These are phyloP conservation scores for Fusarium papillatum DNA, from an alignment of 2,329 filamentous ascomycete genomes.

Conservation along the genomic window DNA sequence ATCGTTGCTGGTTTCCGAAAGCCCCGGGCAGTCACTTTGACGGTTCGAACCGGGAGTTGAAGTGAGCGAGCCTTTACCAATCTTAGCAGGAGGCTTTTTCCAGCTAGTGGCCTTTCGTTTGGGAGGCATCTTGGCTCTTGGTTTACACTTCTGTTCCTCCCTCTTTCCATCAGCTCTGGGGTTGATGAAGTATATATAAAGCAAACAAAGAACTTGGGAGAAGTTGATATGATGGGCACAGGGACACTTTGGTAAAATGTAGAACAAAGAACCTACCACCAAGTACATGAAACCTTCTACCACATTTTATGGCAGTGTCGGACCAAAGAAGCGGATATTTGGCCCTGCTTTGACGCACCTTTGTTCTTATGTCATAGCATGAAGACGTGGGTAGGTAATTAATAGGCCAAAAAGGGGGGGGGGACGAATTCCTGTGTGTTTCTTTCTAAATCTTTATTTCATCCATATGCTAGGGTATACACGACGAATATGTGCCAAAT, in stretches of 20 bases:
- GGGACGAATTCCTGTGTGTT: not conserved
- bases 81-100: not conserved
- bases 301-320: not conserved
- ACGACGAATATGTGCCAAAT: not conserved
- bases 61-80: not conserved
- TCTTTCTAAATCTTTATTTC: not conserved
- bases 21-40: not conserved
- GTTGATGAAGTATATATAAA: not conserved
- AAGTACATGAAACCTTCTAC: not conserved
- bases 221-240: not conserved
- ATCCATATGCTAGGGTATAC: not conserved
- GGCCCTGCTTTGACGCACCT: not conserved
- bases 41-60: not conserved
- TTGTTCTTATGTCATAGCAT: not conserved
- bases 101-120: constrained; percentile 8
- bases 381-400: not conserved
- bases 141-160: not conserved
- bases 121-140: constrained; percentile 3
- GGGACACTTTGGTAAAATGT: not conserved
- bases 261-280: not conserved
- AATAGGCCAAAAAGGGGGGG: not conserved
- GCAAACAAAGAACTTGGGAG: not conserved
- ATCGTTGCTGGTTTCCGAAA: not conserved
- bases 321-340: not conserved
- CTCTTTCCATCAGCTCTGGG: not conserved